Percentiles rank a stretch among this genome's conserved stretches.
Conservation (phyloP, 371 early-diverging fungal genomes). For the Mortierella sp. region DNA sequence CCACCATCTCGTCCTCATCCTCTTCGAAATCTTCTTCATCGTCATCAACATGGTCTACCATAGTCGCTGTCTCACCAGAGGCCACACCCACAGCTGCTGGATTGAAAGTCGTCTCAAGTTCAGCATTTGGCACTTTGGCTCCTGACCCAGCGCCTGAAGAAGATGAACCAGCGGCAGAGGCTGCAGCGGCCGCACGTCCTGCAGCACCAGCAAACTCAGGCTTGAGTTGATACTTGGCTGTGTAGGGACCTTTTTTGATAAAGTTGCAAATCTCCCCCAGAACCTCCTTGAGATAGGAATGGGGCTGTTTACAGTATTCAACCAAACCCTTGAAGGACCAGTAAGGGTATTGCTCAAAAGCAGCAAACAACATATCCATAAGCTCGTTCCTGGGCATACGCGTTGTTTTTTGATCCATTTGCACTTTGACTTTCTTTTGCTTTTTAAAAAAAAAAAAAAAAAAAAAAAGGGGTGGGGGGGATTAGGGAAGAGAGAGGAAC, state of each 20-base stretch:
- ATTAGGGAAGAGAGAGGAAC: conserved; percentile 7
- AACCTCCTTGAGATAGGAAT: conserved; percentile 87
- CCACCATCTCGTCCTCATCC: conserved; percentile 53
- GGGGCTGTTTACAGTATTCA: conserved; percentile 83
- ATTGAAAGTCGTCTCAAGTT: conserved; percentile 48
- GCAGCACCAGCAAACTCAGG: conserved; percentile 76
- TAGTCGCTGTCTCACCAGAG: conserved; percentile 35
- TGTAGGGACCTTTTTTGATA: conserved; percentile 88
- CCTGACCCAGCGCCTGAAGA: neutral
- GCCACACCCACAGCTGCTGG: conserved; percentile 50
- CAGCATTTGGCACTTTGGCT: conserved; percentile 11
- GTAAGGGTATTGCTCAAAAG: conserved; percentile 84
- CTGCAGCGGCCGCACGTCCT: conserved; percentile 53
- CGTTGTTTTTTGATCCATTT: conserved; percentile 75
- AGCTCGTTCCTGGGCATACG: conserved; percentile 88
- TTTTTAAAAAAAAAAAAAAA: conserved; percentile 9
- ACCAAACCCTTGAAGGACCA: conserved; percentile 89
- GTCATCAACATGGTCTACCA: conserved; percentile 55
- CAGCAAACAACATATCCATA: conserved; percentile 83
- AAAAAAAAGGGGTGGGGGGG: neutral
- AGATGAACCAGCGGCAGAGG: conserved; percentile 6
- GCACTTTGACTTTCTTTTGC: conserved; percentile 57
- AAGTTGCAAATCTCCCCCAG: conserved; percentile 81
- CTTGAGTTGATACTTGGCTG: conserved; percentile 84
- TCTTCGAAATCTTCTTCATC: conserved; percentile 55